phyloP scores from a whole-genome alignment of 257 asterid genomes.

The Nicotiana noctiflora region DNA sequence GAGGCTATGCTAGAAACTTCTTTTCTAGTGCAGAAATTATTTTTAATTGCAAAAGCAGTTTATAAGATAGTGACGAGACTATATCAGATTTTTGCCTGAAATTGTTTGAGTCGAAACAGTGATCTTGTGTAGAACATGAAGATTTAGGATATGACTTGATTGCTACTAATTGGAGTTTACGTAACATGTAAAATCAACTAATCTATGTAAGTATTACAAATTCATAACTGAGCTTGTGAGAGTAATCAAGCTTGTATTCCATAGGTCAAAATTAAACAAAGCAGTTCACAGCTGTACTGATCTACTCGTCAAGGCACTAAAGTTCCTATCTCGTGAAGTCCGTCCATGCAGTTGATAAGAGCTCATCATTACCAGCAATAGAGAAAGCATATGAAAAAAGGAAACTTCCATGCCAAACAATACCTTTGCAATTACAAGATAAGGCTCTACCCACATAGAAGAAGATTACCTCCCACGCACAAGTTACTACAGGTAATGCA shows the following conservation, averaged over 20 bases:
- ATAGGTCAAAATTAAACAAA: too few species aligned
- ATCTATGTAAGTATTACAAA: not conserved
- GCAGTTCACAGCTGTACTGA: too few species aligned
- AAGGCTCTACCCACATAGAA: too few species aligned
- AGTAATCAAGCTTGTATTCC: not conserved
- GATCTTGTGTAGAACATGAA: not conserved
- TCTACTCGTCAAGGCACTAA: too few species aligned
- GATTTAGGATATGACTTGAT: not conserved
- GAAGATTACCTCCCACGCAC: too few species aligned
- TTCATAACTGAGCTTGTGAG: not conserved
- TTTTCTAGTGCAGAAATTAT: not conserved
- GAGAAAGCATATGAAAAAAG: too few species aligned
- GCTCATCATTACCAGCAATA: too few species aligned
- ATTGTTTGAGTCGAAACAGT: not conserved
- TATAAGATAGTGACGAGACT: not conserved
- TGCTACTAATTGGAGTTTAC: not conserved
- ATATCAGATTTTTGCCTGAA: not conserved
- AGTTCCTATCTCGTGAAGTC: too few species aligned
- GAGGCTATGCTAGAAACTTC: not conserved
- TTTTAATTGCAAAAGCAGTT: not conserved
- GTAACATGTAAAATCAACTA: not conserved
- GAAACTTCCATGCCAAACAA: too few species aligned
- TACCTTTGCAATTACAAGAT: too few species aligned
- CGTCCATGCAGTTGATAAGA: too few species aligned
- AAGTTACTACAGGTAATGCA: too few species aligned